Conservation (phyloP, 1,284 basidiomycete genomes). For the Caloboletus firmus region DNA sequence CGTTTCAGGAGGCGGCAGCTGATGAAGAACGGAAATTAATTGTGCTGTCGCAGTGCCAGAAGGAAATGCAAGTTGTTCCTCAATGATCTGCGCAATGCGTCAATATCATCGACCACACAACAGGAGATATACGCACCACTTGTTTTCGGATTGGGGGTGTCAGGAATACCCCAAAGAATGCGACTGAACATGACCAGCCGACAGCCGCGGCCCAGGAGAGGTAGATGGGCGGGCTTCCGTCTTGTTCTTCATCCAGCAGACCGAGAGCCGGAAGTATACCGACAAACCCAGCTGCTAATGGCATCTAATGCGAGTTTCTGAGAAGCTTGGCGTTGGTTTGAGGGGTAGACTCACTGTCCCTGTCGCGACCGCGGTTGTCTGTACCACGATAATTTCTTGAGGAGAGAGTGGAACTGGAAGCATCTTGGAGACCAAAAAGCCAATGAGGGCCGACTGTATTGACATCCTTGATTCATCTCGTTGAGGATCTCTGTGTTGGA, state of each 20-base stretch:
- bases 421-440: slow-evolving; percentile 81
- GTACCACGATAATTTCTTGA: slow-evolving; percentile 91
- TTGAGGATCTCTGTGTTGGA: background rate
- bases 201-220: slow-evolving; percentile 73
- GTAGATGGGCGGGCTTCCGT: slow-evolving; percentile 75
- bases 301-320: slow-evolving; percentile 53
- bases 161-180: slow-evolving; percentile 95
- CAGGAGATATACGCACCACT: slow-evolving; percentile 58
- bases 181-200: slow-evolving; percentile 84
- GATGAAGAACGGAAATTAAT: slow-evolving; percentile 89
- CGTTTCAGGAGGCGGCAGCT: slow-evolving; percentile 63
- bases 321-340: background rate
- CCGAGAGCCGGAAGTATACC: slow-evolving; percentile 91
- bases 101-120: background rate
- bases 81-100: slow-evolving; percentile 66
- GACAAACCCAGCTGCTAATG: slow-evolving; percentile 91
- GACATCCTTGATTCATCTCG: slow-evolving; percentile 76
- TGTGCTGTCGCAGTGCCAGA: slow-evolving; percentile 98
- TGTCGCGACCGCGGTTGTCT: slow-evolving; percentile 94
- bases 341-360: slow-evolving; percentile 52
- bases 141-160: slow-evolving; percentile 92
- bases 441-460: slow-evolving; percentile 88
- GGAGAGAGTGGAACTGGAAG: slow-evolving; percentile 74
- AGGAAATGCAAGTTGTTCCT: slow-evolving; percentile 92
- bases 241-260: slow-evolving; percentile 70